Conservation (phyloP, 768 basidiomycete species). For the Tubosaeta brunneosetosa region DNA sequence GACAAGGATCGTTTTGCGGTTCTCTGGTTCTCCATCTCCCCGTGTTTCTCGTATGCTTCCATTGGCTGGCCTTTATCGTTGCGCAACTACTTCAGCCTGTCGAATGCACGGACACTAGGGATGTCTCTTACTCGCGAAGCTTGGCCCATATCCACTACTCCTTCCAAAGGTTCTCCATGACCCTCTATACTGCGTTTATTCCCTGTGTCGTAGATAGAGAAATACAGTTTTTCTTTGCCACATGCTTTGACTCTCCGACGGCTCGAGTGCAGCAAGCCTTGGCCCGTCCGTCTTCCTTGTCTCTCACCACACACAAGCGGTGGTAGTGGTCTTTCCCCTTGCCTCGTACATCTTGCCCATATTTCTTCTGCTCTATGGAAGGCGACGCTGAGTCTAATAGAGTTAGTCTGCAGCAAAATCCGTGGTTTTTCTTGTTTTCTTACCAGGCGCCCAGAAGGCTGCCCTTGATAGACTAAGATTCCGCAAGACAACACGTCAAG, state of each 20-base stretch:
- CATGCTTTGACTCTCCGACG: conserved; percentile 56
- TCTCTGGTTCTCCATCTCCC: neutral
- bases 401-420: conserved; percentile 39
- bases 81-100: neutral
- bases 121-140: neutral
- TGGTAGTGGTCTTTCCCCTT: conserved; percentile 9
- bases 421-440: conserved; percentile 27
- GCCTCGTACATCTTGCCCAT: conserved; percentile 11
- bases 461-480: conserved; percentile 45
- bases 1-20: neutral
- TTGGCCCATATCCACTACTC: neutral
- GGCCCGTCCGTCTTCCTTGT: conserved; percentile 18
- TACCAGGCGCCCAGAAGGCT: conserved; percentile 39
- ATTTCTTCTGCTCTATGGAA: conserved; percentile 34
- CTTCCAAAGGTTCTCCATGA: conserved; percentile 4
- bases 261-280: conserved; percentile 31
- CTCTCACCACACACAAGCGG: conserved; percentile 20
- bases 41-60: neutral
- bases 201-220: conserved; percentile 30
- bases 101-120: neutral
- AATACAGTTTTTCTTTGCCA: conserved; percentile 39
- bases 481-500: conserved; percentile 38
- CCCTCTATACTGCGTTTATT: conserved; percentile 19
- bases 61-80: neutral
- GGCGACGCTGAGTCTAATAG: conserved; percentile 44